Evolutionary conservation across 495 filamentous ascomycete genomes (phyloP), one percentile per base, ranked within the genome.

Genomic region (Aspergillus heteromorphus): DNA sequence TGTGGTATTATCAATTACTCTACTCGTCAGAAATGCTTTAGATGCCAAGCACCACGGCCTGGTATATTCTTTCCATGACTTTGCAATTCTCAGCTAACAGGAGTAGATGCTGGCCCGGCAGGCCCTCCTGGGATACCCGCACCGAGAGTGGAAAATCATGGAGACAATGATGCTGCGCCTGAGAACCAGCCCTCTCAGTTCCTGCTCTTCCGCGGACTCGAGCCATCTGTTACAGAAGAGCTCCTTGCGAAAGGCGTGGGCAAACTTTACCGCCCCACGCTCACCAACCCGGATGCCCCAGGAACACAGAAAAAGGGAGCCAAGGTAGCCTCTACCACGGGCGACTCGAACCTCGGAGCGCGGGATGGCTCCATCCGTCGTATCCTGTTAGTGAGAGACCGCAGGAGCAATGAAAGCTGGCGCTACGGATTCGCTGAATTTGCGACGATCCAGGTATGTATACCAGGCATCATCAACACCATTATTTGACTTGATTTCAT

Each of bases 361-460:
- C 83, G 80, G 34, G 83, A 89, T 23, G 85, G 87, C 14, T 88
- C 87, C 20, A 69, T 96, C 11, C 80, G 84, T 20, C 86, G 91
- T 48, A 82, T 96, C 10, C 76, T 96, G 41, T 73, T 96, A 9
- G 84, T 95, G 55, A 81, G 89, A 45, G 88, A 93, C 60, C 78
- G 87, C 55, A 78, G 76, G 43, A 86, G 75, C 17, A 83, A 89
- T 52, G 87, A 91, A 48, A 91, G 86, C 53, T 92, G 88, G 84
- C 82, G 86, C 45, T 96, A 89, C 61, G 91, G 91, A 0, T 96
- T 96, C 64, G 91, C 87, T 19, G 91, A 96, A 65, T 96, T 92
- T 64, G 83, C 80, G n/a, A 87, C 67, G 27, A 69, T 79, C 23
- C 72, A 78, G 60, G 80, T 81, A 73, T 49, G 65, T 40, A n/a